Percentiles rank a stretch among this genome's conserved stretches.
These are phyloP conservation scores for Luffa aegyptiaca DNA, from an alignment of 306 rosid genomes.

Conservation along the genomic window DNA sequence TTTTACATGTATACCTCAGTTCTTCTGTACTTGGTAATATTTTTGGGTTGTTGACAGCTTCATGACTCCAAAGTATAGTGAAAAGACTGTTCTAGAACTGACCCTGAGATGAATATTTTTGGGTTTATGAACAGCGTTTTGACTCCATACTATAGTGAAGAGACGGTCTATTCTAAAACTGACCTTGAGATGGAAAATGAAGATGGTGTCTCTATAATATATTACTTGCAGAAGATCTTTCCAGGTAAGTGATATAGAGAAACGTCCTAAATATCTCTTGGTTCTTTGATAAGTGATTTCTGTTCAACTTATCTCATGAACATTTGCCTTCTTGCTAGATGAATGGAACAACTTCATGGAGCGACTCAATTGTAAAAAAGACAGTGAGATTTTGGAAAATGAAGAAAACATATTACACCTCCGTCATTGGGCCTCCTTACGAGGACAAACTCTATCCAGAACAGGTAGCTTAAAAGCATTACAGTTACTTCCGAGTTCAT, in stretches of 20 bases:
- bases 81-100: constrained; percentile 79
- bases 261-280: constrained; percentile 5
- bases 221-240: constrained; percentile 89
- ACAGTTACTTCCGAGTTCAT: constrained; percentile 14
- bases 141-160: constrained; percentile 98
- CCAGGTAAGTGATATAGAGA: constrained; percentile 53
- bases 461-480: constrained; percentile 45
- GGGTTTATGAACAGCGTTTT: constrained; percentile 50
- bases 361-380: constrained; percentile 73
- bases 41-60: constrained; percentile 41
- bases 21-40: neutral
- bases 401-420: constrained; percentile 80
- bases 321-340: constrained; percentile 36
- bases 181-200: constrained; percentile 97
- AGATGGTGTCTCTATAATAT: constrained; percentile 90
- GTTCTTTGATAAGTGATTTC: constrained; percentile 12
- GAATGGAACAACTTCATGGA: constrained; percentile 99
- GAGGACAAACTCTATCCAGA: constrained; percentile 95
- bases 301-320: constrained; percentile 1
- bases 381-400: constrained; percentile 73
- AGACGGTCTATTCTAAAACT: constrained; percentile 82
- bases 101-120: constrained; percentile 48
- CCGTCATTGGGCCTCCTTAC: constrained; percentile 91
- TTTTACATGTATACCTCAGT: neutral
- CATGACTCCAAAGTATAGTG: constrained; percentile 87